phyloP scores from a whole-genome alignment of 225 moss, liverwort and hornwort species.

The Asterella californica region DNA sequence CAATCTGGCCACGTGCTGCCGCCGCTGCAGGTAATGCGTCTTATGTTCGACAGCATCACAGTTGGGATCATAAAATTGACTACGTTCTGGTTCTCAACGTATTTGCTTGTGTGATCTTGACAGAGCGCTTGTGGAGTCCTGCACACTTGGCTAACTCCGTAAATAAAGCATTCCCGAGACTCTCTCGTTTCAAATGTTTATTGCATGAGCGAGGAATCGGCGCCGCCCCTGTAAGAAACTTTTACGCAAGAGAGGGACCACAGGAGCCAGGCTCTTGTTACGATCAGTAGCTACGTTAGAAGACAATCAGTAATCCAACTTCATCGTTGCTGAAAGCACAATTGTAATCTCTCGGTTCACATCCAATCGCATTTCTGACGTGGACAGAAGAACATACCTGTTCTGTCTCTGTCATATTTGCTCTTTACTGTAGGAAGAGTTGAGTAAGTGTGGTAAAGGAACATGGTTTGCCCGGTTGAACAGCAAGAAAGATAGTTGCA shows the following conservation, averaged over 20 bases:
- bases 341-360: too few species aligned
- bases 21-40: slow-evolving; percentile 75
- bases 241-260: slow-evolving; percentile 42
- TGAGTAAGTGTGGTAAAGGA: too few species aligned
- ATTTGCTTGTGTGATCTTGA: not conserved
- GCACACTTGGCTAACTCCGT: slow-evolving; percentile 42
- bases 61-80: not conserved
- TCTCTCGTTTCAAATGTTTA: slow-evolving; percentile 74
- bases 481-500: too few species aligned
- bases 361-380: too few species aligned
- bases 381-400: too few species aligned
- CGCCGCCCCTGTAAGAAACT: slow-evolving; percentile 66
- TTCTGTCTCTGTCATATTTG: too few species aligned
- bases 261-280: slow-evolving; percentile 74
- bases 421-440: too few species aligned
- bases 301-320: not conserved
- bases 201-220: slow-evolving; percentile 68
- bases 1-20: slow-evolving; percentile 94
- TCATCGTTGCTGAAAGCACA: too few species aligned
- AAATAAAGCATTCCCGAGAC: slow-evolving; percentile 48
- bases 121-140: slow-evolving; percentile 93
- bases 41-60: not conserved
- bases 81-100: not conserved
- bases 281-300: slow-evolving; percentile 63
- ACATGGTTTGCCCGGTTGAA: too few species aligned